Conservation (phyloP, 345 rosid genomes). For the Bruguiera parviflora region DNA sequence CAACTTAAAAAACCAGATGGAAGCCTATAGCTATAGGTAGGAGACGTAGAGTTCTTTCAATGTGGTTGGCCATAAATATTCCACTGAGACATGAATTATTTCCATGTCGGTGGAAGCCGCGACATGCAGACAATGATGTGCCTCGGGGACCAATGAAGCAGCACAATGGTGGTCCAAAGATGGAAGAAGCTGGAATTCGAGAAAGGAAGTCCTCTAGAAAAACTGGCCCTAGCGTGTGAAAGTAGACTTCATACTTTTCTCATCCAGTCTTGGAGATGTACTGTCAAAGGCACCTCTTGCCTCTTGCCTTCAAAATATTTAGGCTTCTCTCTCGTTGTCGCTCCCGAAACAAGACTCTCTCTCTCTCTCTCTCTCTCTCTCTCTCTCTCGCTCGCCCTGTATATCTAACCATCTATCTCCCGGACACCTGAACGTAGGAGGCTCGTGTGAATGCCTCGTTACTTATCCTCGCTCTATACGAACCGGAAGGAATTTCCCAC, state of each 20-base stretch:
- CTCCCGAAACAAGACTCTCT: too few species aligned
- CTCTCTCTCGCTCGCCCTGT: too few species aligned
- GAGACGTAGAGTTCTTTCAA: conserved; percentile 31
- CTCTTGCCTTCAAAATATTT: too few species aligned
- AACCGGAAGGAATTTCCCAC: too few species aligned
- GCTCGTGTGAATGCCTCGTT: too few species aligned
- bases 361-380: too few species aligned
- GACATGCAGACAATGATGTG: conserved; percentile 53
- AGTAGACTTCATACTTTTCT: conserved; percentile 5
- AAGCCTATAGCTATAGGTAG: conserved; percentile 4
- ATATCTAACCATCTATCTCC: too few species aligned
- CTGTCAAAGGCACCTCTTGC: too few species aligned
- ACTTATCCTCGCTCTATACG: too few species aligned
- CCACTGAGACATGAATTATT: conserved; percentile 56
- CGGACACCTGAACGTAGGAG: too few species aligned
- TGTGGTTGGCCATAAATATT: conserved; percentile 53
- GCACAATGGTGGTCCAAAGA: conserved; percentile 34
- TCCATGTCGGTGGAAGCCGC: conserved; percentile 51
- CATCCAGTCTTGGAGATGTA: too few species aligned
- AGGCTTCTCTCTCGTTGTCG: too few species aligned
- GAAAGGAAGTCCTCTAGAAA: conserved; percentile 23
- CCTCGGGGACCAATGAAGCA: conserved; percentile 50
- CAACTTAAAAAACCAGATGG: conserved; percentile 28
- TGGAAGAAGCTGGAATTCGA: conserved; percentile 20
- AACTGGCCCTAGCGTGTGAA: conserved; percentile 23